phyloP scores from a whole-genome alignment of 495 filamentous ascomycete species.

The Pyrenula aspistea region DNA sequence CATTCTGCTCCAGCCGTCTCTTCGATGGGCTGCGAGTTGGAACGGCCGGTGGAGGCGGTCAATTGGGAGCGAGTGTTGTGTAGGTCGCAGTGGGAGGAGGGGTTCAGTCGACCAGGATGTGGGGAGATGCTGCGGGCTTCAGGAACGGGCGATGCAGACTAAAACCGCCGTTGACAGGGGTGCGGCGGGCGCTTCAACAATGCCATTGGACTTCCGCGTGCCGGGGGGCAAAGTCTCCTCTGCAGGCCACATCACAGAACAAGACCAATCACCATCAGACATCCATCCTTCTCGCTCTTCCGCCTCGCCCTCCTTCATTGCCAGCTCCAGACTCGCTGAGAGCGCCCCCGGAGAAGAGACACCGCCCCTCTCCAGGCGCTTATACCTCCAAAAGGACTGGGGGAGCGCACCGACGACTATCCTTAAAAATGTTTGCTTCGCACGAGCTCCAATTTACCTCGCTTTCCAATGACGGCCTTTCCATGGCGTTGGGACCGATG shows the following conservation, averaged over 20 bases:
- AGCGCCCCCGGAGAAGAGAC: not conserved
- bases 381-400: not conserved
- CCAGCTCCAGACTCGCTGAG: not conserved
- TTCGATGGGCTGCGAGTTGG: too few species aligned
- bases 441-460: not conserved
- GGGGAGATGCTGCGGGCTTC: not conserved
- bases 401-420: not conserved
- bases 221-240: not conserved
- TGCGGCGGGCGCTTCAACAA: not conserved
- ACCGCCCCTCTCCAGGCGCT: not conserved
- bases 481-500: not conserved
- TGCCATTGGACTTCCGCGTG: not conserved
- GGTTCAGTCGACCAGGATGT: not conserved
- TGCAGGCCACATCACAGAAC: not conserved
- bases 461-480: not conserved
- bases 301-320: not conserved
- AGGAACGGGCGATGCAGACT: not conserved
- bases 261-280: not conserved
- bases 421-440: not conserved
- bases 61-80: too few species aligned
- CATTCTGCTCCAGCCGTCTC: too few species aligned
- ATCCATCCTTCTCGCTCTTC: not conserved
- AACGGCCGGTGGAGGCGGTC: too few species aligned
- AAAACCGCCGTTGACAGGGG: not conserved
- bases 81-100: too few species aligned